Base-by-base conservation (phyloP, 768 basidiomycete species). In the Strobilomyces confusus region DNA sequence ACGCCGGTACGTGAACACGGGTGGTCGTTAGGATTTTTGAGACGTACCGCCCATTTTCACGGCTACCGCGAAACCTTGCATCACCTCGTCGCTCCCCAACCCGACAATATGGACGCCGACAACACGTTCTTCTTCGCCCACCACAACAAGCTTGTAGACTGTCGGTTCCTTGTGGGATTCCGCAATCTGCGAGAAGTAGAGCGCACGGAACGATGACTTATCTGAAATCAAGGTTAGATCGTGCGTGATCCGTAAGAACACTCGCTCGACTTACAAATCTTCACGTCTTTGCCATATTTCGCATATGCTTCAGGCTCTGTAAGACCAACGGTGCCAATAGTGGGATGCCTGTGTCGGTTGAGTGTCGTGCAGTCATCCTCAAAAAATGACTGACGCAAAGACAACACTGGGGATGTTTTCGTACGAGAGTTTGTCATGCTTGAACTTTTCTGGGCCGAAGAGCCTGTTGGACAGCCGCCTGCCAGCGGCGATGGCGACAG, bases 21-120 rank as follows among this genome's bases (percentile, higher is more conserved):
- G 45, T 15, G 22, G 32, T 32, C 15, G 7, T 19, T 14, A 13
- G 8, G 2, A 22, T 36, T 38, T 48, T 48, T 8, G 9, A 32
- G 11, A 70, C 77, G 12, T 61, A 80, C 77, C 80, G 20, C 89
- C 89, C 95, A 98, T 95, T 77, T 98, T 98, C 62, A 99, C 77
- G 13, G 97, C 97, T n/a, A 98, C 92, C 2, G 76, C 91, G 71
- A 97, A 98, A 58, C 95, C 95, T 78, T 99, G 97, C 73, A 95
- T 73, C 61, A 89, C 82, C 73, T 99, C 97, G 67, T 99, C 97
- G 63, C 87, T 89, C 40, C 97, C 97, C 56, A 78, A 65, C 8
- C 97, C 97, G 52, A 98, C 83, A 58, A 98, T 83, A 72, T 98
- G 97, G 42, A 98, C 74, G 12, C 97, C 97, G n/a, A 98, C 92